Evolutionary conservation across 2,329 filamentous ascomycete species (phyloP), one percentile per base, ranked within the genome.

Genomic region (Trichoderma guizhouense): DNA sequence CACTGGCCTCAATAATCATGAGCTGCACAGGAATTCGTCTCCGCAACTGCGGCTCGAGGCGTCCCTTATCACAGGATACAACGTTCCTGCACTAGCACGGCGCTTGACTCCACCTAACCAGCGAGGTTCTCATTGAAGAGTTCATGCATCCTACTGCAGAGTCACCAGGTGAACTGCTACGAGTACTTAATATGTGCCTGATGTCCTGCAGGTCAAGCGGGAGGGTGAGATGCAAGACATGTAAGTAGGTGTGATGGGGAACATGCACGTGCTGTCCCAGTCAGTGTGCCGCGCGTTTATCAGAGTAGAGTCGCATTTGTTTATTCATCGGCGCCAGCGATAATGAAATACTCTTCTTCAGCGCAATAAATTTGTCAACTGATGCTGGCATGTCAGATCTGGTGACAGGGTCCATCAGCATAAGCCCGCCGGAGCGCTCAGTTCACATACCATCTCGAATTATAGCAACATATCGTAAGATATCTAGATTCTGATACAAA

Each of bases 51-150:
- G 47, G 47, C 53, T 30, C 53, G 53, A 43, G 39, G 15, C 15
- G 53, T 57, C 28, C n/a, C 34, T 64, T 26, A 53, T 64, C 62
- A 32, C 55, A 60, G 3, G 55, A 69, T 69, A 61, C 69, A 36
- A 64, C 61, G 51, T 71, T 65, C 69, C 60, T 65, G 51, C 69
- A 28, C 69, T 65, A 64, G 60, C 69, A 58, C 61, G 11, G 12
- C 32, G 51, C 21, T 34, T 47, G 55, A 34, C 36, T 58, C 53
- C 60, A 28, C 60, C 11, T 2, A 14, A 60, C 57, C 57, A 60
- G 57, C 11, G 18, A 21, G 28, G 2, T 30, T 32, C 18, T 9
- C 1, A 30, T 21, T 15, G 18, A 58, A 60, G 28, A n/a, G 57
- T 60, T 60, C 57, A 24, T 60, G 57, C 57, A 34, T 24, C 28